Evolutionary conservation across 192 early-diverging fungal genomes (phyloP), one percentile per base, ranked within the genome.

Genomic region (Coemansia aciculifera): DNA sequence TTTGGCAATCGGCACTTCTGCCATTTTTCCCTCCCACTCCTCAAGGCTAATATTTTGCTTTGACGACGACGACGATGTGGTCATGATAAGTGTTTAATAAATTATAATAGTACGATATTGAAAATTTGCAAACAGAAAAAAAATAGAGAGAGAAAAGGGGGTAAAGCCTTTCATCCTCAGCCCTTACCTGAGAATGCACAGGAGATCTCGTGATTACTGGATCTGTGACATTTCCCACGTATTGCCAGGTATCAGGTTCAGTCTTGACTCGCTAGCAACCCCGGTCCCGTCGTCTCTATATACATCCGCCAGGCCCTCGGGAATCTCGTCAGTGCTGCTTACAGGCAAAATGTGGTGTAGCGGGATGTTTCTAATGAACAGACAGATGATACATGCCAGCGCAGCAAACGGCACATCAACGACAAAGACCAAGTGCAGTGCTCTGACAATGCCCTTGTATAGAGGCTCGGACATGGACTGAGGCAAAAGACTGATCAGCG

Each of bases 1-100:
- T 66, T 95, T 95, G 73, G 89, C 91, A 43, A 97, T 87, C 19
- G 92, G 87, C 6, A 95, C 92, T 38, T 94, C 90, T 8, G 89
- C 79, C 66, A 97, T 85, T 68, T 89, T 90, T 66, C 85, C 78
- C 63, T 94, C 88, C 95, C 95, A 97, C 64, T 97, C 95, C 17
- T 92, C 90, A 71, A 84, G 71, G 52, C 87, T 68, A 62, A 92
- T 87, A 6, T 66, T 78, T 63, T 87, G 89, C 64, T 87, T 91
- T 39, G 84, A 61, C 19, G 82, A 51, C 0, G 81, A 78, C 8
- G 81, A 73, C 15, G 82, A 73, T 3, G 80, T 68, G 48, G 73
- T 80, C 68, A 27, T 27, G 27, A 27, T 27, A 27, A 27, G 27
- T 27, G 27, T 27, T 27, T 21, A 19, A 42, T 42, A 15, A 40